Evolutionary conservation across 345 rosid species (phyloP).

Genomic region (Camelina neglecta): DNA sequence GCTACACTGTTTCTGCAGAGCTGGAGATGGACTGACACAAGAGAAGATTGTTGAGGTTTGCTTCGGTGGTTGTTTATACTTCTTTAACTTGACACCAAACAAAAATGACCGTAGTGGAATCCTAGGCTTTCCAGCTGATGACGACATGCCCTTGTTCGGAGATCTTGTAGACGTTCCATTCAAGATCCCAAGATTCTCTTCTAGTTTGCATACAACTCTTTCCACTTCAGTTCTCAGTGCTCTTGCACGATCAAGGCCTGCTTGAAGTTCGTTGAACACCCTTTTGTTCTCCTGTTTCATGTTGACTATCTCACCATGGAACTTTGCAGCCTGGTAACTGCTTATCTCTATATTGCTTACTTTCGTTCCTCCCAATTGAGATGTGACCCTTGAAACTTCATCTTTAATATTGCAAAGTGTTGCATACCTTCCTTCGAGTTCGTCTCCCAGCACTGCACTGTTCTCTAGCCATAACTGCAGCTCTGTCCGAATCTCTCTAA

Average conservation of each 20-base stretch:
- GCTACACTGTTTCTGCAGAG: slow-evolving; percentile 60
- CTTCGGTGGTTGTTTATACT: slow-evolving; percentile 43
- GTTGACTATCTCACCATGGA: slow-evolving; percentile 80
- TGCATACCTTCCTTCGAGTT: slow-evolving; percentile 58
- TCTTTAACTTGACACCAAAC: slow-evolving; percentile 87
- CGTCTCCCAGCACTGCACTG: slow-evolving; percentile 67
- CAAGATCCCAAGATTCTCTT: slow-evolving; percentile 51
- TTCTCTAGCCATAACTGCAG: slow-evolving; percentile 80
- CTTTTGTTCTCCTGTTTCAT: slow-evolving; percentile 86
- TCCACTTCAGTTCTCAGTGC: slow-evolving; percentile 59
- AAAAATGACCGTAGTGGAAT: slow-evolving; percentile 81
- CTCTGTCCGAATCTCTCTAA: slow-evolving; percentile 74
- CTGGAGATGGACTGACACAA: slow-evolving; percentile 54
- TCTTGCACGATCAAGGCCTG: slow-evolving; percentile 58
- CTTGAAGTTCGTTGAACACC: slow-evolving; percentile 58
- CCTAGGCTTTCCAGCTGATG: slow-evolving; percentile 47
- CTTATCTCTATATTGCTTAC: slow-evolving; percentile 47
- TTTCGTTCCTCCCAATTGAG: slow-evolving; percentile 18
- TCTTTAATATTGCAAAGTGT: slow-evolving; percentile 64
- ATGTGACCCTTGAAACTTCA: slow-evolving; percentile 58
- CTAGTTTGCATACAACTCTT: slow-evolving; percentile 51
- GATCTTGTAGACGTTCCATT: slow-evolving; percentile 24
- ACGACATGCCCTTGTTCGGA: slow-evolving; percentile 36
- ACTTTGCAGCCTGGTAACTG: slow-evolving; percentile 71
- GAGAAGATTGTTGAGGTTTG: slow-evolving; percentile 57